These are phyloP conservation scores for Jaapia argillacea DNA, from an alignment of 768 basidiomycete species.

Conservation along the genomic window DNA sequence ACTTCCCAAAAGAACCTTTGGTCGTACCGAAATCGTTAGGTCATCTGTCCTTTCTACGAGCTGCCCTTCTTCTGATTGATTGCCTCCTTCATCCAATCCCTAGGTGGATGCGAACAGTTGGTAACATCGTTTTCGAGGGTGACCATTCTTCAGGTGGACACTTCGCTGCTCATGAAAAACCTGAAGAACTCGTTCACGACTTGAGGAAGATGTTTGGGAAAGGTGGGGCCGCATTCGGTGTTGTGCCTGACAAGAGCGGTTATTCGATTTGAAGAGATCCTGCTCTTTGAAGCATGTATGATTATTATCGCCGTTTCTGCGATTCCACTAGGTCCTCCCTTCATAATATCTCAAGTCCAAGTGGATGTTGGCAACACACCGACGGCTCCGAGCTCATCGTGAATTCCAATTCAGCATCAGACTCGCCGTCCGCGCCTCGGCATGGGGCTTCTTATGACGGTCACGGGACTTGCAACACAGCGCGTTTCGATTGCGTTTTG, in stretches of 20 bases:
- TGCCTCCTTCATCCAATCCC: not conserved
- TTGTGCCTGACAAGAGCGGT: constrained; percentile 9
- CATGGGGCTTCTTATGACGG: too few relatives aligned
- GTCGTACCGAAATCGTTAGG: constrained; percentile 29
- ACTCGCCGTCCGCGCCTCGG: too few relatives aligned
- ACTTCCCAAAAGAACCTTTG: constrained; percentile 39
- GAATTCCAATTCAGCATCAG: too few relatives aligned
- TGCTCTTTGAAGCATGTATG: too few relatives aligned
- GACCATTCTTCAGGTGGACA: constrained; percentile 17
- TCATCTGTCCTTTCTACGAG: not conserved
- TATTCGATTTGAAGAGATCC: constrained; percentile 1
- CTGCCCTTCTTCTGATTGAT: not conserved
- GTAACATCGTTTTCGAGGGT: constrained; percentile 16
- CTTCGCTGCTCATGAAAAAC: constrained; percentile 18
- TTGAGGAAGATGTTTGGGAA: constrained; percentile 18
- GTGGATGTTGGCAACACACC: too few relatives aligned
- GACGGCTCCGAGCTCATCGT: too few relatives aligned
- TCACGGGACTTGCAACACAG: too few relatives aligned
- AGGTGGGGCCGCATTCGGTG: constrained; percentile 14
- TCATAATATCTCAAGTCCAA: too few relatives aligned
- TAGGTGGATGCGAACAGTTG: constrained; percentile 15
- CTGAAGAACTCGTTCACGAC: constrained; percentile 15
- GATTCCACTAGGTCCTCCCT: too few relatives aligned
- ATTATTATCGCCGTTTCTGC: too few relatives aligned
- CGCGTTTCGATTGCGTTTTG: too few relatives aligned